Evolutionary conservation across 176 grass and related monocot genomes (phyloP), one percentile per base, ranked within the genome.

Genomic region (Bromus sterilis): DNA sequence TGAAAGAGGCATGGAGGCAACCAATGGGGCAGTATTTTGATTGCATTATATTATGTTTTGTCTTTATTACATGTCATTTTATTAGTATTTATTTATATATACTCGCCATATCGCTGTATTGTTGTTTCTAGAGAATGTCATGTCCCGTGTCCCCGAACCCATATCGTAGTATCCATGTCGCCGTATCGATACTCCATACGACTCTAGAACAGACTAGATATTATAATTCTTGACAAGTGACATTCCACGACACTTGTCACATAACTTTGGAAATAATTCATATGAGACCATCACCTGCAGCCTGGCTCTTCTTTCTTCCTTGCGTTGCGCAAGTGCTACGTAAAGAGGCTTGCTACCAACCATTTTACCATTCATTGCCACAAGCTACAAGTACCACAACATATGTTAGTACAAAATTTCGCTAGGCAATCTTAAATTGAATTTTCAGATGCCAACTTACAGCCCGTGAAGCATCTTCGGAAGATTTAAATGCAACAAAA

Each of bases 321-420:
- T 93, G 15, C 91, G 87, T 71, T 93, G 91, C 51, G 91, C 91
- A 87, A 90, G 74, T 56, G 91, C 91, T 71, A 93, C 91, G 56
- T 93, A 93, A 11, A 93, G 82, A 66, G 91, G 91, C 68, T 93
- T 93, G 65, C 85, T 83, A 28, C 60, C 84, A 74, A 93, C 61
- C 81, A 93, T 85, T 63, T 93, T 93, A 58, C 88, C 91, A 66
- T 93, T 93, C 91, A 82, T 82, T 6, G 18, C 32, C 20, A 20
- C 13, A 37, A 68, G 61, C 61, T 66, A 30, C 35, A 79, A 66
- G 24, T 46, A 66, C 28, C 21, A 36, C 29, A 79, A 66, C 42
- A 66, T 49, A 79, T 34, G 66, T 79, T 51, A 61, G 64, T 46
- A 51, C 6, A 75, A 36, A 20, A 9, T 13, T 49, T 49, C 33